Percentiles rank a stretch among this genome's conserved stretches.
Evolutionary conservation across 306 rosid species (phyloP).

Genomic region (Pterocarpus santalinus): DNA sequence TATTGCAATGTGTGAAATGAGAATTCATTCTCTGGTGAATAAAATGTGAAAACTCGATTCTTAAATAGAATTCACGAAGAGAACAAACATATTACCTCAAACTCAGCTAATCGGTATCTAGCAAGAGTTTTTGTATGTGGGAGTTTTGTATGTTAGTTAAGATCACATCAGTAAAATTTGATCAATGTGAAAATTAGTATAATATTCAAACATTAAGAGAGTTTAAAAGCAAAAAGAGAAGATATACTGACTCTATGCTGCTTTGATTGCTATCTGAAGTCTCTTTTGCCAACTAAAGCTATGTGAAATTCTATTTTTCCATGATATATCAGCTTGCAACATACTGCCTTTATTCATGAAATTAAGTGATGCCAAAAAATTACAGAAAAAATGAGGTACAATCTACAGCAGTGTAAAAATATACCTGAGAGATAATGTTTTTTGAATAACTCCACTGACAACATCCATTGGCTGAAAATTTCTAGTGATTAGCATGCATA

Average conservation of each 20-base stretch:
- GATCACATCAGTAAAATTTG: conserved; percentile 40
- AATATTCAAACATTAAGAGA: neutral
- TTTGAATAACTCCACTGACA: too few species aligned
- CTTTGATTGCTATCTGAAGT: conserved; percentile 71
- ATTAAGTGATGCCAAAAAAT: too few species aligned
- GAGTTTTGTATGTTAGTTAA: conserved; percentile 79
- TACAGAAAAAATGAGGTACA: too few species aligned
- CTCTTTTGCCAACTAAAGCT: conserved; percentile 68
- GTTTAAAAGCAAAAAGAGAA: conserved; percentile 18
- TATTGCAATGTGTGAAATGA: neutral
- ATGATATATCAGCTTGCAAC: too few species aligned
- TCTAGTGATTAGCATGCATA: too few species aligned
- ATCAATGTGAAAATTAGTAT: too few species aligned
- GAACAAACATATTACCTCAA: conserved; percentile 69
- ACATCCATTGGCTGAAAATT: too few species aligned
- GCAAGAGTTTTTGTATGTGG: too few species aligned
- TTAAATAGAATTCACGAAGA: neutral
- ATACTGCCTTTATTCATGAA: too few species aligned
- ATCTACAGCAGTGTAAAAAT: too few species aligned
- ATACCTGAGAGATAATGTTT: too few species aligned
- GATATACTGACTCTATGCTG: conserved; percentile 64
- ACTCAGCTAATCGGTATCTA: conserved; percentile 87
- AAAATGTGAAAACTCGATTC: neutral
- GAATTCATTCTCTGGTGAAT: too few species aligned
- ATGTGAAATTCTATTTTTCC: neutral